A percentile compares a stretch with the other conserved stretches of the same genome.
phyloP scores from a whole-genome alignment of 495 filamentous ascomycete genomes.

The Delitschia confertaspora region DNA sequence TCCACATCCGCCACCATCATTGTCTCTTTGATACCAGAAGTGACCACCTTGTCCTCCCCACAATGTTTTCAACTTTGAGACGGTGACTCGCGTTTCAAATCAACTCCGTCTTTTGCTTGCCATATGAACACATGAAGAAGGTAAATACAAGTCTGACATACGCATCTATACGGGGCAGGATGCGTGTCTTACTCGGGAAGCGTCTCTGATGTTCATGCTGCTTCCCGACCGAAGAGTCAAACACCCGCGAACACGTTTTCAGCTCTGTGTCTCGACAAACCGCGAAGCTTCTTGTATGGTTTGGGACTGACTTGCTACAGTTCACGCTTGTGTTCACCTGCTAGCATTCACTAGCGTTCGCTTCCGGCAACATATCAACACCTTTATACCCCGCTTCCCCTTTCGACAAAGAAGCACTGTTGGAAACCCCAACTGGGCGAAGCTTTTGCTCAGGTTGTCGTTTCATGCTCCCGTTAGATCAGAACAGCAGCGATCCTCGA shows the following conservation, averaged over 20 bases:
- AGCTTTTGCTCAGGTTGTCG: no score
- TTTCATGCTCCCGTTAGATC: background rate
- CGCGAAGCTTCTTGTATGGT: slow-evolving; percentile 24
- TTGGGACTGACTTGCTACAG: slow-evolving; percentile 26
- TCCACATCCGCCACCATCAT: background rate
- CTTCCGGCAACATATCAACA: slow-evolving; percentile 19
- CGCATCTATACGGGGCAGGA: slow-evolving; percentile 2
- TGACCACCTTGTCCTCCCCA: slow-evolving; percentile 17
- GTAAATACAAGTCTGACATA: slow-evolving; percentile 21
- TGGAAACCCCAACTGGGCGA: no score
- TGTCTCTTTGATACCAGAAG: slow-evolving; percentile 1
- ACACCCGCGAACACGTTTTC: slow-evolving; percentile 26
- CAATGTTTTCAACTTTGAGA: slow-evolving; percentile 15
- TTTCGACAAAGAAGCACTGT: no score
- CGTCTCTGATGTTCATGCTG: slow-evolving; percentile 17
- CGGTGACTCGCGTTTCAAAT: slow-evolving; percentile 19
- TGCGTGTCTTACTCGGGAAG: slow-evolving; percentile 26
- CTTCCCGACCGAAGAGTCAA: slow-evolving; percentile 19
- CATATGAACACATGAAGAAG: slow-evolving; percentile 25
- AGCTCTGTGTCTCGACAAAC: slow-evolving; percentile 28
- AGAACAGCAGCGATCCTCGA: slow-evolving; percentile 4
- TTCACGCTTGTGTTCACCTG: slow-evolving; percentile 12
- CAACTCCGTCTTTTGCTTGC: slow-evolving; percentile 5
- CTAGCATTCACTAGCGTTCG: slow-evolving; percentile 14
- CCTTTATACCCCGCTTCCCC: slow-evolving; percentile 10